Conservation (phyloP, 148 eudicot genomes). For the Camellia granthamiana region DNA sequence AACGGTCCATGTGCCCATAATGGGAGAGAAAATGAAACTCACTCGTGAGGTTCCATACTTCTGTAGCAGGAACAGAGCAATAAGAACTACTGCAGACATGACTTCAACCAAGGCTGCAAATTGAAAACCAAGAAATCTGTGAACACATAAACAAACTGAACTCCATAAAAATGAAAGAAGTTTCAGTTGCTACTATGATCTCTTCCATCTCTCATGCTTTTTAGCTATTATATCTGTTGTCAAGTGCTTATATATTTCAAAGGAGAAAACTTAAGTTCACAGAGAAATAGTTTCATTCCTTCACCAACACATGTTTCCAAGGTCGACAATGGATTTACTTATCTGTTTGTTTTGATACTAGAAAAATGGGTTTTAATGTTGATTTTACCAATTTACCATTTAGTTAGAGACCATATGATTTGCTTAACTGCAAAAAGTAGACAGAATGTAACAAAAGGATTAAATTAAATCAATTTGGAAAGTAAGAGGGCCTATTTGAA, state of each 20-base stretch:
- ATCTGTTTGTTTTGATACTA: too few species aligned
- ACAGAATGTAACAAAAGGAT: neutral
- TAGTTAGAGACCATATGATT: too few species aligned
- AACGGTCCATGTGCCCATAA: slow-evolving; percentile 65
- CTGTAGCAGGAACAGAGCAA: slow-evolving; percentile 52
- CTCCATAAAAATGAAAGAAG: neutral
- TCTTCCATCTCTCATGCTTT: neutral
- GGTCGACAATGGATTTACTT: too few species aligned
- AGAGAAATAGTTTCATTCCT: neutral
- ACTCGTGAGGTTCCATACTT: slow-evolving; percentile 60
- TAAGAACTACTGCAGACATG: slow-evolving; percentile 45
- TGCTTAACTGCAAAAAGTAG: too few species aligned
- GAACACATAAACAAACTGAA: neutral
- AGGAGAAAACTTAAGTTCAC: neutral
- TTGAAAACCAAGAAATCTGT: neutral
- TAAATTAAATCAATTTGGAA: neutral
- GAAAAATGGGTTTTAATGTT: too few species aligned
- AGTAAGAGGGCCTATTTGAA: too few species aligned
- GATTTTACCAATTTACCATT: neutral
- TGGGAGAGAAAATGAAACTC: slow-evolving; percentile 70
- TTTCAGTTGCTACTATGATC: neutral
- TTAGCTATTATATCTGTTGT: neutral
- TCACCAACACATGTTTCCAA: too few species aligned
- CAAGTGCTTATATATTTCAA: neutral
- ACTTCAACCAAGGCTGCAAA: slow-evolving; percentile 49